Evolutionary conservation across 176 grass and related monocot genomes (phyloP).

Genomic region (Cenchrus fungigraminus): DNA sequence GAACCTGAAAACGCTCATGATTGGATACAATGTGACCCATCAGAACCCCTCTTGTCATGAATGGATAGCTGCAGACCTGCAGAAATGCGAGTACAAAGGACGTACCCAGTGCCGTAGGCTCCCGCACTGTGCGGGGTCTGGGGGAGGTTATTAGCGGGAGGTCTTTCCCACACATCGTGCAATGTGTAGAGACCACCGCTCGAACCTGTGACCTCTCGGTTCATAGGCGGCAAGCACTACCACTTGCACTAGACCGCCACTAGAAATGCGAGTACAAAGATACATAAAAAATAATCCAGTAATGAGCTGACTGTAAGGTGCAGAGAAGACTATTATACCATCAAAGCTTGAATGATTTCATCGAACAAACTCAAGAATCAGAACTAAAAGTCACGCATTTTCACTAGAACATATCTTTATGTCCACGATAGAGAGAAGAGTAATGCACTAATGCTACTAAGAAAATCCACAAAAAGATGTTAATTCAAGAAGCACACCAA

Average conservation of each 20-base stretch:
- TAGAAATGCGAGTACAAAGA: conserved; percentile 4
- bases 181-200: too few species aligned
- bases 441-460: neutral
- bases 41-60: conserved; percentile 94
- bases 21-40: conserved; percentile 96
- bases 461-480: neutral
- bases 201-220: too few species aligned
- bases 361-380: neutral
- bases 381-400: neutral
- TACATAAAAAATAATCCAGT: neutral
- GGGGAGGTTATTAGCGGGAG: too few species aligned
- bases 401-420: neutral
- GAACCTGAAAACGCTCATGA: conserved; percentile 92
- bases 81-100: neutral
- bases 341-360: neutral
- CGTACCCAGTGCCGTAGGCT: too few species aligned
- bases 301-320: neutral
- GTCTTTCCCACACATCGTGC: too few species aligned
- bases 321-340: neutral
- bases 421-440: neutral
- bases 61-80: conserved; percentile 97
- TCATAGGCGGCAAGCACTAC: too few species aligned
- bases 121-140: too few species aligned
- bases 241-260: too few species aligned
- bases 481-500: neutral